A percentile compares a stretch with the other conserved stretches of the same genome.
These are phyloP conservation scores for Eleusine coracana DNA, from an alignment of 176 grass and related monocot species.

Conservation along the genomic window DNA sequence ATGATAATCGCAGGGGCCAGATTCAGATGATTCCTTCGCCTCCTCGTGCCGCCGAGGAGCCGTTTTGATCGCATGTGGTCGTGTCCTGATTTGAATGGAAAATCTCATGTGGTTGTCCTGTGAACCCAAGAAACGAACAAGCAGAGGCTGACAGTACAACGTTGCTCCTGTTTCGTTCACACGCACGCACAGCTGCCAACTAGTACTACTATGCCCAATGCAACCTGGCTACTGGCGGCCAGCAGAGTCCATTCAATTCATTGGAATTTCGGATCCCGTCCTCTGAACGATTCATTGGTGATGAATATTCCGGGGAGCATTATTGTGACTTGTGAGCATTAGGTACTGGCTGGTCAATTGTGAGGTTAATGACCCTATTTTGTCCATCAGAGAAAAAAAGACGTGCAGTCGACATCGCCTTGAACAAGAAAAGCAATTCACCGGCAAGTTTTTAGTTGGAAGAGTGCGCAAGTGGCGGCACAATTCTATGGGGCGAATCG, in stretches of 20 bases:
- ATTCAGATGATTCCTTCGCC: slow-evolving; percentile 30
- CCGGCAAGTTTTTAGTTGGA: neutral
- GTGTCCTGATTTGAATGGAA: too few relatives aligned
- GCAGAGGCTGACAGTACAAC: slow-evolving; percentile 1
- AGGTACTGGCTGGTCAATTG: slow-evolving; percentile 19
- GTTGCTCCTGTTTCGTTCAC: neutral
- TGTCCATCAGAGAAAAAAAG: neutral
- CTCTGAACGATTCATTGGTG: slow-evolving; percentile 16
- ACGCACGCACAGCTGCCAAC: slow-evolving; percentile 22
- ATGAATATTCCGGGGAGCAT: slow-evolving; percentile 39
- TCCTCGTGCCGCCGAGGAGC: slow-evolving; percentile 36
- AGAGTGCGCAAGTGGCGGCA: neutral
- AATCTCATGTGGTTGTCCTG: neutral
- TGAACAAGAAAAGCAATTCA: neutral
- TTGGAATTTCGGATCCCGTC: slow-evolving; percentile 33
- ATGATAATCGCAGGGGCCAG: slow-evolving; percentile 29
- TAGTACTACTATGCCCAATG: neutral
- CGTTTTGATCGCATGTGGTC: neutral
- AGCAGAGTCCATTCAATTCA: neutral
- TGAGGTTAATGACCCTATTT: neutral
- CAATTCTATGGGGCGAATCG: neutral
- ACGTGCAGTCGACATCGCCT: neutral
- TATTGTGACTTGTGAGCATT: neutral
- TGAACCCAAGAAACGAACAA: neutral
- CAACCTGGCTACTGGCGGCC: neutral